Evolutionary conservation across 2,329 filamentous ascomycete genomes (phyloP).

Genomic region (Colletotrichum navitas): DNA sequence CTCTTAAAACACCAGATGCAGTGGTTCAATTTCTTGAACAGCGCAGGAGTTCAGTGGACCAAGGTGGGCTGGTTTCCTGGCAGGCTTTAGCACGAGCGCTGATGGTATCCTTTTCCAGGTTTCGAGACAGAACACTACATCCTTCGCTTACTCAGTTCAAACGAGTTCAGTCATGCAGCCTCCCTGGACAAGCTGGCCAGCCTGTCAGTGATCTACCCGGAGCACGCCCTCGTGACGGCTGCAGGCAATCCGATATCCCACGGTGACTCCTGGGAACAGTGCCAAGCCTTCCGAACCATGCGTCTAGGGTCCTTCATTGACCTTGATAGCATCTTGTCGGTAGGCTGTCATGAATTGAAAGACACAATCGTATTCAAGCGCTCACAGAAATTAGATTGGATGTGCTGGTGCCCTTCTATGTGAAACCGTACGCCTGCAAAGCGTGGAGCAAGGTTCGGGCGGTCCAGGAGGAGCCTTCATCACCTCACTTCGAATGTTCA

Average conservation of each 20-base stretch:
- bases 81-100: not conserved
- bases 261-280: slow-evolving; percentile 54
- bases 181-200: slow-evolving; percentile 75
- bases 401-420: slow-evolving; percentile 90
- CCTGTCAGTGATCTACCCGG: slow-evolving; percentile 60
- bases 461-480: slow-evolving; percentile 14
- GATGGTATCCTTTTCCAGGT: slow-evolving; percentile 1
- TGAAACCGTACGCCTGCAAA: slow-evolving; percentile 73
- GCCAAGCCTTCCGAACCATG: slow-evolving; percentile 72
- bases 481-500: slow-evolving; percentile 76
- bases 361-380: no score
- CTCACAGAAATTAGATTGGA: slow-evolving; percentile 65
- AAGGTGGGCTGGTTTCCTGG: slow-evolving; percentile 26
- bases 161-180: slow-evolving; percentile 78
- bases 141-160: slow-evolving; percentile 76
- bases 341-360: slow-evolving; percentile 51
- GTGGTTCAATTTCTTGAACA: slow-evolving; percentile 52
- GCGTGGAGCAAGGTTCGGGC: not conserved
- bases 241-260: not conserved
- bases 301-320: slow-evolving; percentile 79
- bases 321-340: slow-evolving; percentile 78
- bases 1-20: slow-evolving; percentile 59
- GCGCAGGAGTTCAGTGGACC: slow-evolving; percentile 22
- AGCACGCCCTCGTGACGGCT: slow-evolving; percentile 12
- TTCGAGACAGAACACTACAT: slow-evolving; percentile 45